Evolutionary conservation across 371 early-diverging fungal species (phyloP), one percentile per base, ranked within the genome.

Genomic region (Syncephalastrum sp.): DNA sequence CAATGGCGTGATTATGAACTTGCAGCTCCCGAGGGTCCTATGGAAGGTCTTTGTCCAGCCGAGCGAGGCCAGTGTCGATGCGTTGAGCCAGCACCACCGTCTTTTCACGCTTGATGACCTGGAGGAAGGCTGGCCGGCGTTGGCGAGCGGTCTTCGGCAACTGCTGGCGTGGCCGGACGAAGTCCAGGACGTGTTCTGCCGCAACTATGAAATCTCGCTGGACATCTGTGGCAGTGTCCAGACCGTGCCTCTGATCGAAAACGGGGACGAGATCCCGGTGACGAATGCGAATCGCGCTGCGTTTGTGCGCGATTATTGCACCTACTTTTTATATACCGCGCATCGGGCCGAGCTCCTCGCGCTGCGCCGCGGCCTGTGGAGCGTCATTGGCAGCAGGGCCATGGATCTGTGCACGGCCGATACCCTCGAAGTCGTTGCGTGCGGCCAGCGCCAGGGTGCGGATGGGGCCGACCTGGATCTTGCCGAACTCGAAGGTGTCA

Each of bases 21-120:
- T 96, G 13, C 92, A 90, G 27, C 86, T 99, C 51, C 94, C 98
- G 1, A 93, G 93, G 65, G 92, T 96, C 59, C 81, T 99, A 3
- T 82, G 97, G 67, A 86, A 82, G 56, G 53, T 69, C 1, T 69
- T 84, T 5, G 79, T 87, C 10, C 75, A 17, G 65, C 78, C 63
- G 12, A 79, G 70, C 29, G 74, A 77, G 53, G 41, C 65, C 70
- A 5, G 59, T 79, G 61, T 69, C 6, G 74, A 79, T 23, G 51
- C 43, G 0, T 60, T 68, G 59, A 54, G 57, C 0, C 43, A 50
- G 15, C 53, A 55, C 15, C 62, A 61, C 12, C 54, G 61, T 17
- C 19, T 74, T 12, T 75, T 78, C 61, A 82, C 77, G 12, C 64
- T 95, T 19, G 71, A 81, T 0, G 86, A 85, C 56, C 63, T 91